These are phyloP conservation scores for Actinomortierella wolfii DNA, from an alignment of 371 early-diverging fungal genomes.

Conservation along the genomic window DNA sequence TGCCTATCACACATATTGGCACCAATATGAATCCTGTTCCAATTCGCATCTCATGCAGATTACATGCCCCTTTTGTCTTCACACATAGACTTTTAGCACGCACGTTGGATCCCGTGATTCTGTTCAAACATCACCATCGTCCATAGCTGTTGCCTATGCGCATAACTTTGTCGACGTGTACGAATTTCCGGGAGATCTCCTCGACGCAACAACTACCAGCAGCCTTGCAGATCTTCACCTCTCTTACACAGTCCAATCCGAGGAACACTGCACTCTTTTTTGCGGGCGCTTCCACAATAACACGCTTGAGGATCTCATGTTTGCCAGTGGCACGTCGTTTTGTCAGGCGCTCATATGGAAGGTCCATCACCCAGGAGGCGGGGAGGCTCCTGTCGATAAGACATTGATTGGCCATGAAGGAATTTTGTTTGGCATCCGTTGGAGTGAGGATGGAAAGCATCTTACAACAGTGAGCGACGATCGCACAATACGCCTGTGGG, in stretches of 20 bases:
- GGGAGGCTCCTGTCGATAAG: conserved; percentile 54
- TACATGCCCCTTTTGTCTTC: no score
- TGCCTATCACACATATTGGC: no score
- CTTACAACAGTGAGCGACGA: conserved; percentile 85
- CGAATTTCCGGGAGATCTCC: conserved; percentile 25
- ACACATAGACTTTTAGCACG: neutral
- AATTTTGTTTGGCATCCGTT: conserved; percentile 81
- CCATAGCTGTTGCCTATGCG: conserved; percentile 70
- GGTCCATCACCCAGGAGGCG: conserved; percentile 31
- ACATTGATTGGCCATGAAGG: conserved; percentile 74
- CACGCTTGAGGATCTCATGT: conserved; percentile 50
- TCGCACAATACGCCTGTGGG: conserved; percentile 84
- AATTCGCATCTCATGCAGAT: no score
- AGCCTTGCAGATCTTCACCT: conserved; percentile 11
- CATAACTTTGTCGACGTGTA: conserved; percentile 77
- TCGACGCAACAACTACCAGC: conserved; percentile 4
- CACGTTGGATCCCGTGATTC: neutral
- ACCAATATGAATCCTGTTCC: no score
- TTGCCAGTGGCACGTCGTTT: conserved; percentile 87
- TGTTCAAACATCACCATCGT: conserved; percentile 23
- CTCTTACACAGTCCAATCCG: conserved; percentile 30
- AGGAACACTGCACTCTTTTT: conserved; percentile 50
- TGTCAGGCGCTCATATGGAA: conserved; percentile 81
- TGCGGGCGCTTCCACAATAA: conserved; percentile 71
- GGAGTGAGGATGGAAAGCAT: conserved; percentile 60